A percentile compares a stretch with the other conserved stretches of the same genome.
Conservation (phyloP, 2,329 filamentous ascomycete species). For the Eutypa lata region DNA sequence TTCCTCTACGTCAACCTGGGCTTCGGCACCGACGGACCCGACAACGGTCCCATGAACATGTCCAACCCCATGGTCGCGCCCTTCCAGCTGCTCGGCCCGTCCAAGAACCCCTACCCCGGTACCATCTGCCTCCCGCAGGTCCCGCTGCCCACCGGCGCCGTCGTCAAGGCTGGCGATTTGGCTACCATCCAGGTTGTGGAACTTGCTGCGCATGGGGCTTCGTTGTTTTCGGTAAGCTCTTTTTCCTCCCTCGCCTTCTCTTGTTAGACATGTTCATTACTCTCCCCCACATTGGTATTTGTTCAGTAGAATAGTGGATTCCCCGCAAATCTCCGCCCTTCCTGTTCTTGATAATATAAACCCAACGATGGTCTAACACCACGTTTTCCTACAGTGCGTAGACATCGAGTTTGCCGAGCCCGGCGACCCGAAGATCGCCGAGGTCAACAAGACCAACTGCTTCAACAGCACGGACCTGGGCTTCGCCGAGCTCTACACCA, state of each 20-base stretch:
- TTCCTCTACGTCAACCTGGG: constrained; percentile 91
- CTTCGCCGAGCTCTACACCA: constrained; percentile 75
- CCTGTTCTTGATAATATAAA: neutral
- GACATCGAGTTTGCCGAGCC: constrained; percentile 90
- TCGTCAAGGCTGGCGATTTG: constrained; percentile 75
- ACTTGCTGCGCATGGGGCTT: constrained; percentile 67
- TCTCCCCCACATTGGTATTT: neutral
- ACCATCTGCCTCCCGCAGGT: constrained; percentile 88
- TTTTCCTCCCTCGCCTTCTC: neutral
- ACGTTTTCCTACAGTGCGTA: constrained; percentile 66
- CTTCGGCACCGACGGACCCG: constrained; percentile 65
- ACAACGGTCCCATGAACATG: constrained; percentile 75
- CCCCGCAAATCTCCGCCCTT: too few species aligned
- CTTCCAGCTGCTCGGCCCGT: constrained; percentile 80
- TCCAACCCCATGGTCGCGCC: constrained; percentile 76
- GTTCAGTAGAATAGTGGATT: too few species aligned
- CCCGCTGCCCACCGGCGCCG: constrained; percentile 70
- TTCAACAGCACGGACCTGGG: constrained; percentile 79
- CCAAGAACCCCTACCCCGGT: constrained; percentile 80
- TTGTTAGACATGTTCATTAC: too few species aligned
- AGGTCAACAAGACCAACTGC: constrained; percentile 81
- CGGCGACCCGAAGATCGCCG: constrained; percentile 59
- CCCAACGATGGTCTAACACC: constrained; percentile 2
- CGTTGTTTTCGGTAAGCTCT: constrained; percentile 62
- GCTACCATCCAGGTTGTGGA: constrained; percentile 76